Base-by-base conservation (phyloP, 148 eudicot species). In the Arbutus unedo region DNA sequence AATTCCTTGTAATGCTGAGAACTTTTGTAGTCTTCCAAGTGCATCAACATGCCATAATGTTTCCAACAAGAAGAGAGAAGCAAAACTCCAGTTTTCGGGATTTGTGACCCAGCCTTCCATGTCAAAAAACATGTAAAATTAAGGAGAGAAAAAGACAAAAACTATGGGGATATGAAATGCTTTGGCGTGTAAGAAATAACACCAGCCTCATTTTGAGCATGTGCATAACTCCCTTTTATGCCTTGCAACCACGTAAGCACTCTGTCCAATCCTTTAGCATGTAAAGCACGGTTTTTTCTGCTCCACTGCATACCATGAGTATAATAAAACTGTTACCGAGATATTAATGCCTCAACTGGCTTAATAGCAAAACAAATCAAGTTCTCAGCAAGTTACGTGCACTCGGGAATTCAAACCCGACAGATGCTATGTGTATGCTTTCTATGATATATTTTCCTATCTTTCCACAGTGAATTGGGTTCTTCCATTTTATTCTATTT, bases 31-130 rank as follows among this genome's bases (percentile, higher is more conserved):
- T 92, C 91, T 88, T 88, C 93, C 85, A 94, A 87, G 80, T 82
- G 89, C 87, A 89, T 80, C 59, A 94, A 88, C 84, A 90, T 78
- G 62, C 94, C 90, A 62, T 93, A 94, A 88, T 94, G 94, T 84
- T 88, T 94, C 98, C 98, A 94, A 83, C 98, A 94, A 82, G 98
- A 94, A 76, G 92, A 88, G 81, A 94, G 90, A 59, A 94, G 89
- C 78, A 90, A 83, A 44, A 84, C 81, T 67, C 92, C 95, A 81
- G 92, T 84, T 81, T 85, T 88, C 62, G 82, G 86, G 81, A 82
- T 57, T 56, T 85, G 88, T 81, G 82, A 71, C 66, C 91, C 95
- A 92, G 89, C 81, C 86, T 68, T 75, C 44, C 78, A 83, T 44
- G 25, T 74, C 16, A 55, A 68, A 67, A 47, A 19, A 53, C 13